Base-by-base conservation (phyloP, 129 eudicot genomes). In the Flaveria linearis region DNA sequence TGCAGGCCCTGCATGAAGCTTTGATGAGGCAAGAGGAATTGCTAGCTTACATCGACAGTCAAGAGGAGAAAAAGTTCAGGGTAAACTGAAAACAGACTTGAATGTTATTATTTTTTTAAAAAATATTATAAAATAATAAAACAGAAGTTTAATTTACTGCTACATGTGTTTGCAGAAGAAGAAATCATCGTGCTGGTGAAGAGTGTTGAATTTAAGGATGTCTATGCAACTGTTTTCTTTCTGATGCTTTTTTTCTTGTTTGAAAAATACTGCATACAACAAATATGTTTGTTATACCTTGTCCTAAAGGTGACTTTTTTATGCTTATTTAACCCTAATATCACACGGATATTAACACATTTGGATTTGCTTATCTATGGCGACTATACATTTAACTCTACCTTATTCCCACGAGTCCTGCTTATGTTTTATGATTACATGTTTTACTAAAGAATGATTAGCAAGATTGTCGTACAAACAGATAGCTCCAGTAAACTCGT, bases 11-110 rank as follows among this genome's bases (percentile, higher is more conserved):
- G 74, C 90, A 93, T 71, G 98, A 93, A 82, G 96, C 98, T 76
- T 82, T 88, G 74, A 86, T 93, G 98, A 93, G 89, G 91, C 98
- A 93, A 85, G 98, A 93, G 87, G 98, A 93, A 69, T 78, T 93
- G 67, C 89, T 90, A 73, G 96, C 96, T 61, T 90, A 93, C 76
- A 90, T 93, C 23, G 98, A 93, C 71, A 73, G 88, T 17, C 96
- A 90, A 85, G 95, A 86, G 83, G 96, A 78, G 49, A 92, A 90
- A 26, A 90, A 85, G 72, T 85, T 71, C 74, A 79, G 85, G 89
- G 98, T 93, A 64, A 88, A 87, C 82, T 72, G 39, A 62, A 68
- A 68, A 50, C 41, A 36, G 41, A 36, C 41, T 36, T 36, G 41
- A 36, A 45, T 45, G 9, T 45, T 2, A 30, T 47, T 69, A 2